phyloP scores from a whole-genome alignment of 2,329 filamentous ascomycete genomes.

The Colletotrichum paranaense region DNA sequence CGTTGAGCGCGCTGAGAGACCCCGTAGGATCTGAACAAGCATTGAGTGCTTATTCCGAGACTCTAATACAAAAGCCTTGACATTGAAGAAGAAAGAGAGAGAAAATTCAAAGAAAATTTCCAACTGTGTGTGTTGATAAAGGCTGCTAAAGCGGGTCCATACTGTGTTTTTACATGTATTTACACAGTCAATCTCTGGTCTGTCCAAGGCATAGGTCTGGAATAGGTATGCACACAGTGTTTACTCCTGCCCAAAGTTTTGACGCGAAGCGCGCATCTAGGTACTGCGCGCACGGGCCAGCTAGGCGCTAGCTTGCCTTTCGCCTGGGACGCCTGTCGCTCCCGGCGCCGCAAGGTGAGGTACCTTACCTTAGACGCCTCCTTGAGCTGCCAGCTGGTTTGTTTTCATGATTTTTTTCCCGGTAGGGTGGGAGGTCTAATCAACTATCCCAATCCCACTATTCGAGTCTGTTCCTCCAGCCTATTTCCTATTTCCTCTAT shows the following conservation, averaged over 20 bases:
- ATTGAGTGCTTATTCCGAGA: conserved; percentile 96
- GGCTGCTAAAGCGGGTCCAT: conserved; percentile 40
- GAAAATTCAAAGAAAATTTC: conserved; percentile 52
- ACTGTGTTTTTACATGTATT: background rate
- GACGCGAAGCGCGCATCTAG: background rate
- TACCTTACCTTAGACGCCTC: background rate
- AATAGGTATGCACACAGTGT: background rate
- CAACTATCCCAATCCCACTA: background rate
- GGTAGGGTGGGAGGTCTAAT: background rate
- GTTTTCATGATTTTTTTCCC: background rate
- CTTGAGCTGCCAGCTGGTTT: background rate
- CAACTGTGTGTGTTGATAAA: conserved; percentile 84
- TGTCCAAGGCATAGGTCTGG: too few relatives aligned
- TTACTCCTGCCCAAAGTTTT: background rate
- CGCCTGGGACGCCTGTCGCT: background rate
- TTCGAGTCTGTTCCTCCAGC: background rate
- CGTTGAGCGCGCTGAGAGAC: conserved; percentile 97
- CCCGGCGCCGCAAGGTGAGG: background rate
- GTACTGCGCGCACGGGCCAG: background rate
- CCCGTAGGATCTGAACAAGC: conserved; percentile 87
- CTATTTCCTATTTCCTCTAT: background rate
- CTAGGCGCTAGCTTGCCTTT: background rate
- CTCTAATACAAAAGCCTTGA: conserved; percentile 98
- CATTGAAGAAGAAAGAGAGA: conserved; percentile 72
- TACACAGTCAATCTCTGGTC: background rate